Base-by-base conservation (phyloP, 2,329 filamentous ascomycete genomes). In the Talaromyces marneffei region DNA sequence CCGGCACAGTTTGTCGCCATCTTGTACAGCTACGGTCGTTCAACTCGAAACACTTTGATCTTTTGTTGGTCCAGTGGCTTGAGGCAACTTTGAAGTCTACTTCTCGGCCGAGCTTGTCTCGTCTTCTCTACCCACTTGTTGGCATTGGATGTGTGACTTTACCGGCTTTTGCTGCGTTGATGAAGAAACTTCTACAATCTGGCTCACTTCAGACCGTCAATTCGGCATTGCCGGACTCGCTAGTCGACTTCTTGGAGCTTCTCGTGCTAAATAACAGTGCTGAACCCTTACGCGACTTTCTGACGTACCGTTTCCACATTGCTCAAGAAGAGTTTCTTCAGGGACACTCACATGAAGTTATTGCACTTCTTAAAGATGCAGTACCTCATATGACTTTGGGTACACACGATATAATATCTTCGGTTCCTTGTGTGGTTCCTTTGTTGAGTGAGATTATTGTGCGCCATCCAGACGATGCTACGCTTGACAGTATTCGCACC, bases 141-240 rank as follows among this genome's bases (percentile, higher is more conserved):
- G 76, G 77, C 12, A 75, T 77, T 37, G 75, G 77, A n/a, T 78
- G 78, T 60, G 70, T 80, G 18, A 77, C 75, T 4, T 72, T 80
- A 39, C 69, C 72, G 35, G 71, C 72, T 14, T 74, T 80, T 44
- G 66, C 79, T 61, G 65, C 70, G 46, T 59, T 78, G 23, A 68
- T 73, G 23, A 73, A 69, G 55, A 72, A 68, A 54, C 62, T 78
- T 7, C 57, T 72, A 23, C 62, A 66, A 20, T 66, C 68, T 44
- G 68, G 68, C 12, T 62, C 68, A 37, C 40, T 65, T 48, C 53
- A 59, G 44, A 46, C 63, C 35, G 58, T 60, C 25, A 68, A 75
- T 39, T 66, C 69, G 7, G 69, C 73, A 63, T 61, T 66, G 35
- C 62, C 63, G 14, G 66, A 66, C 35, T 58, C 74, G 44, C 70